Base-by-base conservation (phyloP, 345 rosid species). In the Moricandia moricandioides region DNA sequence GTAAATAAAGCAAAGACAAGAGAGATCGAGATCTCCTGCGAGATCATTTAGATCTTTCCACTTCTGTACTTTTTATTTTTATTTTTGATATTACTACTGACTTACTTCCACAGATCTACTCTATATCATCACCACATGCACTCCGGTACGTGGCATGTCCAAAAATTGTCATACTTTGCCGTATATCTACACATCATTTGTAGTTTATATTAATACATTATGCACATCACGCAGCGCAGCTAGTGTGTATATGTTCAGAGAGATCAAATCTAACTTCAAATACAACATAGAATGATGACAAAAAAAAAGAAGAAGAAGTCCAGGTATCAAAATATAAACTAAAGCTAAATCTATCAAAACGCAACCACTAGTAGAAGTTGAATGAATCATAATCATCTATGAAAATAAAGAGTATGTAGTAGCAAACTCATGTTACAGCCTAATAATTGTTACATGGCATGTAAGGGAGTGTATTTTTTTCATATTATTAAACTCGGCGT, bases 81-180 rank as follows among this genome's bases (percentile, higher is more conserved):
- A 21, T 21, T 51, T 61, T 69, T 35, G 65, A 76, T 76, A 69
- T 55, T 69, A 11, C n/a, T n/a, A 30, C 64, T 76, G 70, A 69
- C 74, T 75, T 63, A 52, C 69, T 69, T 54, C 30, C 57, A 76
- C 79, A 76, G 70, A 76, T 76, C 79, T 69, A 62, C 78, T 29
- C 69, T 62, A 37, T 54, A 35, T 35, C 11, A 68, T 52, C 47
- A 51, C 47, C 79, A 76, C 74, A 75, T 67, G 79, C 59, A 29
- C 40, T n/a, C 60, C 45, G 56, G 35, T 62, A 76, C 79, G 65
- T 76, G 70, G 64, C 79, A 37, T 52, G 49, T 69, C 69, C 47
- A 76, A 47, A 2, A 27, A n/a, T 52, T 76, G 69, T 69, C 69
- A 67, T 68, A 34, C 3, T 12, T 68, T 75, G 68, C 73, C 31